These are phyloP conservation scores for Halophytophthora batemanensis DNA, from an alignment of 352 stramenopile genomes.

Conservation along the genomic window DNA sequence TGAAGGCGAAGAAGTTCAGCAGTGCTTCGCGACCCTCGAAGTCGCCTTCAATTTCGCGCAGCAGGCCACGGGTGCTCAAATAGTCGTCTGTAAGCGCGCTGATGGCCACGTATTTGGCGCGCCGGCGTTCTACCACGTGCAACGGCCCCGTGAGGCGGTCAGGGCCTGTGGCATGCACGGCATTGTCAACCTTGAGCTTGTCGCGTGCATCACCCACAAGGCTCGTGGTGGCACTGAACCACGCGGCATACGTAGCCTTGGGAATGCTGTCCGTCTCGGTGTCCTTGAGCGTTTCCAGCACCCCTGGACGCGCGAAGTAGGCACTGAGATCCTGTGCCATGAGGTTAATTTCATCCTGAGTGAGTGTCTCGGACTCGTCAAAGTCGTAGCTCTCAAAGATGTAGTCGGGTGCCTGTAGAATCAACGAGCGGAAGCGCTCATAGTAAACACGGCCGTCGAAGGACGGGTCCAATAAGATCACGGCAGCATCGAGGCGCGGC, in stretches of 20 bases:
- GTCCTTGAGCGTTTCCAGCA: slow-evolving; percentile 42
- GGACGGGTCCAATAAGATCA: slow-evolving; percentile 75
- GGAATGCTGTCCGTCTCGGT: slow-evolving; percentile 32
- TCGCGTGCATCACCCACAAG: slow-evolving; percentile 50
- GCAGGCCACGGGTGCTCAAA: slow-evolving; percentile 66
- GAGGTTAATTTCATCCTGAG: slow-evolving; percentile 59
- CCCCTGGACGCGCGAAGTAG: slow-evolving; percentile 33
- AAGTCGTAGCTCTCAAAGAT: slow-evolving; percentile 79
- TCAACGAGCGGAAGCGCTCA: slow-evolving; percentile 43
- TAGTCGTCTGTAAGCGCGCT: slow-evolving; percentile 90
- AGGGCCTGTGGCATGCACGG: slow-evolving; percentile 86
- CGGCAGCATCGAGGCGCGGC: slow-evolving; percentile 54
- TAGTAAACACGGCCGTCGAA: slow-evolving; percentile 85
- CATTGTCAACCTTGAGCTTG: slow-evolving; percentile 90
- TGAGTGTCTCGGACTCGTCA: slow-evolving; percentile 50
- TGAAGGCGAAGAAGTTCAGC: slow-evolving; percentile 69
- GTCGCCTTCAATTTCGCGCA: slow-evolving; percentile 74
- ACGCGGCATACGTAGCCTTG: slow-evolving; percentile 48
- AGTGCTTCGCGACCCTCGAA: slow-evolving; percentile 77
- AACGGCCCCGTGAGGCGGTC: slow-evolving; percentile 90
- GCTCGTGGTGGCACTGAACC: slow-evolving; percentile 63
- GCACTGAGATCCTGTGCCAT: slow-evolving; percentile 63
- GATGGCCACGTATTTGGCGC: slow-evolving; percentile 94
- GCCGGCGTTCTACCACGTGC: slow-evolving; percentile 84
- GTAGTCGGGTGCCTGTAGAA: slow-evolving; percentile 44